A percentile compares a stretch with the other conserved stretches of the same genome.
Evolutionary conservation across 441 rosid species (phyloP).

Genomic region (Brassica balearica): DNA sequence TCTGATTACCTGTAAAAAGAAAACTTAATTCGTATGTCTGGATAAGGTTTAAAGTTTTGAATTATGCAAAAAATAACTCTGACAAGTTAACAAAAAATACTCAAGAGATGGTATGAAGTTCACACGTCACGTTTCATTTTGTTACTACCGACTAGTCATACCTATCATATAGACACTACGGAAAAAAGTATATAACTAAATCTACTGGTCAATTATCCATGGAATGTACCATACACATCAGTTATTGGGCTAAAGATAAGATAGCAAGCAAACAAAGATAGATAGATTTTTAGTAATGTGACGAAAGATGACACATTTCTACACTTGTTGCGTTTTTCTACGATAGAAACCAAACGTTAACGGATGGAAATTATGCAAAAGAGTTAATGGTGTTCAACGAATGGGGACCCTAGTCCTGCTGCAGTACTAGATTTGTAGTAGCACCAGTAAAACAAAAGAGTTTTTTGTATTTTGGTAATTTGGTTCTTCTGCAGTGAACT

Average conservation of each 20-base stretch:
- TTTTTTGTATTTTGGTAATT: conserved; percentile 32
- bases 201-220: conserved; percentile 35
- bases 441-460: conserved; percentile 18
- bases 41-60: too few relatives aligned
- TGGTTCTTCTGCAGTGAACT: conserved; percentile 14
- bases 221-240: conserved; percentile 11
- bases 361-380: not conserved
- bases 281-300: not conserved
- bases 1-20: too few relatives aligned
- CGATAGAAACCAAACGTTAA: conserved; percentile 13
- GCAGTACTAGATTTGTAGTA: conserved; percentile 50
- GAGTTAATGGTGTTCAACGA: conserved; percentile 28
- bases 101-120: not conserved
- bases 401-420: conserved; percentile 50
- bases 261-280: not conserved
- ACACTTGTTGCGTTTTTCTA: conserved; percentile 8
- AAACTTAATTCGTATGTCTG: too few relatives aligned
- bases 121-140: not conserved
- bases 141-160: conserved; percentile 33
- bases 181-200: conserved; percentile 21
- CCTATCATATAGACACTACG: conserved; percentile 36
- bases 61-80: too few relatives aligned
- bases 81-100: not conserved
- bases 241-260: conserved; percentile 10
- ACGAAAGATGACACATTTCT: conserved; percentile 18